Conservation (phyloP, 1,139 yeast species). For the Yamadazyma siamensis region DNA sequence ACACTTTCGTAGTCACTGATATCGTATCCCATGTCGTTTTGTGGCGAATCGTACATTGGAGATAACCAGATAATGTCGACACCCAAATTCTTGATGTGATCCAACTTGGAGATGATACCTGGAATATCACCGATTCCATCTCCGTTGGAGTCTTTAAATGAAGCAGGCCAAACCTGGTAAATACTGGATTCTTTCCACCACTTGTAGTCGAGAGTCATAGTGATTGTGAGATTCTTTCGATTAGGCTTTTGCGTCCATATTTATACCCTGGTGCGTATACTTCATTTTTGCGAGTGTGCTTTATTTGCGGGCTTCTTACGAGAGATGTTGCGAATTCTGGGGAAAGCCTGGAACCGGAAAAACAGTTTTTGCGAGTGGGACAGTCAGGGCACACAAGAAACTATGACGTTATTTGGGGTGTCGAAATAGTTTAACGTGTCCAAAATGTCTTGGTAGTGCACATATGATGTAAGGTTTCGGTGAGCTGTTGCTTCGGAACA, state of each 20-base stretch:
- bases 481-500: no score
- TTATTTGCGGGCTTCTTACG: constrained; percentile 6
- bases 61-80: constrained; percentile 55
- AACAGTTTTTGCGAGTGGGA: not conserved
- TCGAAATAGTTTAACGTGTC: no score
- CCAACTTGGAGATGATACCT: constrained; percentile 51
- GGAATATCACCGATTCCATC: constrained; percentile 59
- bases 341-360: no score
- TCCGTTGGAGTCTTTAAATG: constrained; percentile 55
- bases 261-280: no score
- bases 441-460: no score
- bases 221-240: no score
- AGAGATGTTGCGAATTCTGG: constrained; percentile 4
- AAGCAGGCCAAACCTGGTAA: constrained; percentile 61
- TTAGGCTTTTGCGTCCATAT: no score
- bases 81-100: constrained; percentile 51
- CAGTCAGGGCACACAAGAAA: no score
- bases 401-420: no score
- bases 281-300: no score
- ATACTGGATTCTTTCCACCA: constrained; percentile 63
- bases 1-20: constrained; percentile 52
- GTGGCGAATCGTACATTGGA: constrained; percentile 60
- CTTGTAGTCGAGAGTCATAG: constrained; percentile 9
- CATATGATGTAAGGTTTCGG: no score
- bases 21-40: constrained; percentile 65